These are phyloP conservation scores for Diaporthe citriasiana DNA, from an alignment of 2,329 filamentous ascomycete species.

Conservation along the genomic window DNA sequence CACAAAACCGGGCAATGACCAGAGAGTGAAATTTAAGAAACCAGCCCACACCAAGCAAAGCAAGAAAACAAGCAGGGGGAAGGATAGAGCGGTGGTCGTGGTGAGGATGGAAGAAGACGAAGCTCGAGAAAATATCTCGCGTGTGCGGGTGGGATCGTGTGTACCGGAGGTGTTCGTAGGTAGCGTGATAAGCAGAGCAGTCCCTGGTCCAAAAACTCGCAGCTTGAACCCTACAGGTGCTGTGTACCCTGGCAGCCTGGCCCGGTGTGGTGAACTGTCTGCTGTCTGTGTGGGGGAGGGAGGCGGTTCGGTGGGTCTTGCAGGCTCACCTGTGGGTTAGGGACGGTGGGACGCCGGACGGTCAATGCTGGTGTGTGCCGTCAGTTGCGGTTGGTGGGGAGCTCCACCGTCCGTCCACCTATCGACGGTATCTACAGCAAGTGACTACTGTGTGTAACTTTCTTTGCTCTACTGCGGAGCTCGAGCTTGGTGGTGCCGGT, in stretches of 20 bases:
- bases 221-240: slow-evolving; percentile 30
- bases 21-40: background rate
- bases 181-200: slow-evolving; percentile 26
- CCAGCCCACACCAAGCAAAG: background rate
- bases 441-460: background rate
- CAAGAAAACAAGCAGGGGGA: background rate
- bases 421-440: background rate
- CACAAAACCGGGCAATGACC: slow-evolving; percentile 1
- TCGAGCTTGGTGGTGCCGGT: background rate
- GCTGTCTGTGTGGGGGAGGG: slow-evolving; percentile 18
- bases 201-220: slow-evolving; percentile 4
- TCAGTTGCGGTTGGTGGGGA: slow-evolving; percentile 12
- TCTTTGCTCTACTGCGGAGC: background rate
- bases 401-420: background rate
- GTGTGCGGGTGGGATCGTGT: background rate
- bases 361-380: slow-evolving; percentile 6
- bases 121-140: slow-evolving; percentile 32
- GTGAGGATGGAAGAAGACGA: background rate
- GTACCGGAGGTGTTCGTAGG: background rate
- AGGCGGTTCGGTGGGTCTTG: slow-evolving; percentile 7
- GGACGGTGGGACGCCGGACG: no score
- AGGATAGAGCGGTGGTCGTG: background rate
- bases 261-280: slow-evolving; percentile 21
- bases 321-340: slow-evolving; percentile 6
- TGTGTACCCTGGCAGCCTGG: background rate